A percentile compares a stretch with the other conserved stretches of the same genome.
phyloP scores from a whole-genome alignment of 2,329 filamentous ascomycete genomes.

The Penicillium sp. region DNA sequence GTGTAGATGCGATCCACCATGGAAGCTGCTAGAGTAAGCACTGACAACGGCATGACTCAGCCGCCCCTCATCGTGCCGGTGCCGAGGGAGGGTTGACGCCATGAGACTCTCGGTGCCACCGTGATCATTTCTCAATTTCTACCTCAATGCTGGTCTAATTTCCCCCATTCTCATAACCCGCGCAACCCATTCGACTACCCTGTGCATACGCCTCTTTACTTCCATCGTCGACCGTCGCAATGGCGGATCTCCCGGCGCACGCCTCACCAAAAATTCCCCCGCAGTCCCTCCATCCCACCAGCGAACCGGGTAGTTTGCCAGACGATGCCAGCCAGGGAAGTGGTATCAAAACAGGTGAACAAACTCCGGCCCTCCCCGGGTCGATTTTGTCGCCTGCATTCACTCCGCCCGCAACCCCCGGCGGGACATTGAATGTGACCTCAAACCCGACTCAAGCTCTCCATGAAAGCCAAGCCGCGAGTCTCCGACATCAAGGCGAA shows the following conservation, averaged over 20 bases:
- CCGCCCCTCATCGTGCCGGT: conserved; percentile 18
- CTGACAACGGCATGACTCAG: conserved; percentile 29
- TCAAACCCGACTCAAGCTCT: conserved; percentile 34
- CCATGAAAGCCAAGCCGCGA: conserved; percentile 34
- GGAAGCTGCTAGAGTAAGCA: conserved; percentile 33
- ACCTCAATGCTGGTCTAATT: conserved; percentile 2
- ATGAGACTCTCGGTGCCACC: conserved; percentile 11
- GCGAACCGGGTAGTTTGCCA: conserved; percentile 18
- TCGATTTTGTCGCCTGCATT: conserved; percentile 59
- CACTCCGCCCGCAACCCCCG: conserved; percentile 52
- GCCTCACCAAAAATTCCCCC: conserved; percentile 55
- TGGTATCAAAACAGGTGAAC: conserved; percentile 30
- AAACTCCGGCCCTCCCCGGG: conserved; percentile 54
- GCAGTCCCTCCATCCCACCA: conserved; percentile 28
- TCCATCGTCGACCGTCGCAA: conserved; percentile 34
- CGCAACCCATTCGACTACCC: conserved; percentile 1
- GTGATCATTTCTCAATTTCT: conserved; percentile 10
- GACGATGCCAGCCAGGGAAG: conserved; percentile 25
- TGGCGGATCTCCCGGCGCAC: conserved; percentile 62
- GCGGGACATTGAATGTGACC: conserved; percentile 37
- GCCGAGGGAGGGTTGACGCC: conserved; percentile 24
- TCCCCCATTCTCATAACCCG: not conserved
- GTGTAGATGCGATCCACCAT: conserved; percentile 3
- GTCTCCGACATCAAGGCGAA: conserved; percentile 29
- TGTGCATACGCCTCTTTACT: not conserved